Conservation (phyloP, 768 basidiomycete species). For the Holtermanniella nyarrowii region DNA sequence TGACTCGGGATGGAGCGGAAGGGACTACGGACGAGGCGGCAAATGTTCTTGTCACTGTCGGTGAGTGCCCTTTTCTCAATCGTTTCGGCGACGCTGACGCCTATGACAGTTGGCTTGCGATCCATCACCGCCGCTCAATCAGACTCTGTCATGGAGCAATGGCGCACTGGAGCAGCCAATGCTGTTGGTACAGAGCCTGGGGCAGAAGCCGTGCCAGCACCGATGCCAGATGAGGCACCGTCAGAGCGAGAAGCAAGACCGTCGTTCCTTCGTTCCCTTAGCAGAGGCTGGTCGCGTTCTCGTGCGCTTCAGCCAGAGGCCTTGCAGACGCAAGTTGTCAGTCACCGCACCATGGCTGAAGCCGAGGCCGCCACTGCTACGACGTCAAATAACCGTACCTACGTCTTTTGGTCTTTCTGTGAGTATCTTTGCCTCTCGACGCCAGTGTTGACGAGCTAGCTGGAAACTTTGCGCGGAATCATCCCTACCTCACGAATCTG, state of each 20-base stretch:
- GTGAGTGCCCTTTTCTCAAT: neutral
- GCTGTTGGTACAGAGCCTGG: too few species aligned
- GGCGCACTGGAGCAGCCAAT: too few species aligned
- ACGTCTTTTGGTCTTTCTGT: neutral
- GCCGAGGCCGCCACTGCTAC: neutral
- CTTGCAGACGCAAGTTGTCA: neutral
- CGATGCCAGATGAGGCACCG: too few species aligned
- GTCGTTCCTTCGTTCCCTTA: neutral
- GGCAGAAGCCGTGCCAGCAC: too few species aligned
- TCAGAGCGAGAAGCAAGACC: neutral
- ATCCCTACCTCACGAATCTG: neutral
- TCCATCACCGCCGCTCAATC: neutral
- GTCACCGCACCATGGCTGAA: neutral
- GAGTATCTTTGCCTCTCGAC: neutral
- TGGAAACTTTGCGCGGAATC: neutral
- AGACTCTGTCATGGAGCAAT: neutral
- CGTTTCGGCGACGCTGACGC: neutral
- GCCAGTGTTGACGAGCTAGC: neutral
- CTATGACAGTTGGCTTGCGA: neutral
- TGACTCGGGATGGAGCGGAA: neutral
- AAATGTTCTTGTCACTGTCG: neutral
- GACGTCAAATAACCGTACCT: neutral
- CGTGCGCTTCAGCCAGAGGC: neutral
- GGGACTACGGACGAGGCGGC: neutral
- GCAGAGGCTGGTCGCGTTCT: neutral